Base-by-base conservation (phyloP, 306 rosid species). In the Carpinus viminea region DNA sequence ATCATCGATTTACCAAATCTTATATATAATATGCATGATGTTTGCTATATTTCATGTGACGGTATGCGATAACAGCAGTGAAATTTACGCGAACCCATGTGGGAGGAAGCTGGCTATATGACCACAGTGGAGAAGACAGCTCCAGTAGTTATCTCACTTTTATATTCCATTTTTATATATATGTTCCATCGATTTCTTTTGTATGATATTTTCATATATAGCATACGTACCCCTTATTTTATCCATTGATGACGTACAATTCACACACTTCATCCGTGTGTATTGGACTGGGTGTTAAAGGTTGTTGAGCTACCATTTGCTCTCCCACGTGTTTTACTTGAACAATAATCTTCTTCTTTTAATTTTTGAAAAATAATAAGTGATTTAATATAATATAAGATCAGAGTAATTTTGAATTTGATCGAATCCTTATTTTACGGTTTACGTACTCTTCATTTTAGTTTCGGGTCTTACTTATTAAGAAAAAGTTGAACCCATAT, bases 71-170 rank as follows among this genome's bases (percentile, higher is more conserved):
- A 80, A 60, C 38, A 71, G 68, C 87, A 81, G 86, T 89, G 87
- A 87, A 68, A 57, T 59, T 66, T 84, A 86, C 89, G 79, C 75
- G 53, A 83, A 66, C 89, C 89, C 92, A 87, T 87, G 96, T 83
- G 90, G 74, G 53, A 54, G 72, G 38, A 76, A 60, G 71, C 73
- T 70, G 70, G 26, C 72, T 70, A 65, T 71, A 66, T 80, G 89
- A 83, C 83, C 83, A 77, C 71, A 64, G 45, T 38, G 78, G 79
- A 79, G 4, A 54, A 73, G 74, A 59, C 76, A 72, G 78, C 57
- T 52, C 56, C 36, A 43, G 77, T 66, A 75, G 72, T 80, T 65
- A 69, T 84, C 82, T 80, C 74, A 78, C 83, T 84, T 80, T 74
- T 73, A 24, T 45, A 65, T 43, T 79, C 53, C 52, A 13, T 15